Evolutionary conservation across 169 alveolate species (phyloP).

Genomic region (Plasmodium gallinaceum): DNA sequence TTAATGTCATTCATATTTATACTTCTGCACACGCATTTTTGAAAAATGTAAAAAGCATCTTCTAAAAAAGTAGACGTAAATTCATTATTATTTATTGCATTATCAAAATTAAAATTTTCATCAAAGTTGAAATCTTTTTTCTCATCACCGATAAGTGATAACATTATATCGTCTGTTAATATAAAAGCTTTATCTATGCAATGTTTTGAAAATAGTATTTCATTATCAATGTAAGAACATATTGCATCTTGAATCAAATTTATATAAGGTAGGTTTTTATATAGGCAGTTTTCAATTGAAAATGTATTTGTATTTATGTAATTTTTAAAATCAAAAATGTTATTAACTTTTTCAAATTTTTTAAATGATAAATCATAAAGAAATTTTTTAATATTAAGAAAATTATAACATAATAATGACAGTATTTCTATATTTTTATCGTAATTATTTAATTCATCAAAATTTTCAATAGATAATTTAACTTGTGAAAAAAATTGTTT

Average conservation of each 20-base stretch:
- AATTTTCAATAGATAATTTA: conserved; percentile 14
- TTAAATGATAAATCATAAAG: conserved; percentile 18
- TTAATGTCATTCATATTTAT: conserved; percentile 71
- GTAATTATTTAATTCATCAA: conserved; percentile 59
- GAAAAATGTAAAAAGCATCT: conserved; percentile 71
- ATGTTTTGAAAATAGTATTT: conserved; percentile 24
- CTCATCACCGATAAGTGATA: conserved; percentile 37
- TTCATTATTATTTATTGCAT: conserved; percentile 25
- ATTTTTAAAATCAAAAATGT: conserved; percentile 21
- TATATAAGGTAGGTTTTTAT: conserved; percentile 57
- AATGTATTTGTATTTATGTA: conserved; percentile 51
- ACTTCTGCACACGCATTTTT: conserved; percentile 72
- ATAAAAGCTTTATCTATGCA: conserved; percentile 69
- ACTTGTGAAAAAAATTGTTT: conserved; percentile 17
- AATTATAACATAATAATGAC: conserved; percentile 57
- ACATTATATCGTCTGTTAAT: conserved; percentile 68
- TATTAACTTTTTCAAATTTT: conserved; percentile 21
- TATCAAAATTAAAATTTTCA: background rate
- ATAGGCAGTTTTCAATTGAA: conserved; percentile 38
- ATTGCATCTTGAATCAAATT: conserved; percentile 42
- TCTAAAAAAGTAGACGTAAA: conserved; percentile 59
- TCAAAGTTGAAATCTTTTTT: background rate
- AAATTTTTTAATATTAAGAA: conserved; percentile 45
- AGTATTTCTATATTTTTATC: conserved; percentile 70
- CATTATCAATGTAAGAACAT: conserved; percentile 62